phyloP scores from a whole-genome alignment of 176 grass and related monocot species.

The Ensete ventricosum region DNA sequence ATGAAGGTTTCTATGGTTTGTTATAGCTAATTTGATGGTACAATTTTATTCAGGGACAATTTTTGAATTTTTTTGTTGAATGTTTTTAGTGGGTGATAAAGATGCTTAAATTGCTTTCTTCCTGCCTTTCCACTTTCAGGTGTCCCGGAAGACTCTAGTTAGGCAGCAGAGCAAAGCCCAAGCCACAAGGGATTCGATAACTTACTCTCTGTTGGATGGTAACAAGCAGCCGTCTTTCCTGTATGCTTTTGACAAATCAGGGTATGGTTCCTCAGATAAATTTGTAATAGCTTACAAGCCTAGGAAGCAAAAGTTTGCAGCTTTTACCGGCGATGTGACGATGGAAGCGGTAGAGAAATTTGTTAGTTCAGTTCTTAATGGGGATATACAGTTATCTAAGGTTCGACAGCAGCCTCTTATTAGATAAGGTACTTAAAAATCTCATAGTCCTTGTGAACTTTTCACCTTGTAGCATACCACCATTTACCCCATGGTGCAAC shows the following conservation, averaged over 20 bases:
- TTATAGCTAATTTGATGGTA: background rate
- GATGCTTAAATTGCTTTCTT: background rate
- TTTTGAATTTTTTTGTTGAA: background rate
- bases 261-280: slow-evolving; percentile 39
- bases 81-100: background rate
- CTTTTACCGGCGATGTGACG: slow-evolving; percentile 33
- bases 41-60: background rate
- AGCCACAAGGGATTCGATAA: slow-evolving; percentile 30
- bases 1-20: background rate
- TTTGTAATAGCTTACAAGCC: slow-evolving; percentile 81
- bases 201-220: slow-evolving; percentile 55
- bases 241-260: slow-evolving; percentile 50
- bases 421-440: slow-evolving; percentile 18
- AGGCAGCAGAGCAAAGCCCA: slow-evolving; percentile 35
- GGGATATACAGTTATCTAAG: slow-evolving; percentile 50
- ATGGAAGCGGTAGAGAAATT: slow-evolving; percentile 74
- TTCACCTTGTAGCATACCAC: too few relatives aligned
- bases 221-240: slow-evolving; percentile 55
- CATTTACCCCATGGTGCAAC: too few relatives aligned
- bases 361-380: slow-evolving; percentile 66
- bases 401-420: slow-evolving; percentile 44
- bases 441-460: too few relatives aligned
- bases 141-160: slow-evolving; percentile 74
- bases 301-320: slow-evolving; percentile 43
- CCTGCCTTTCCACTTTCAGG: slow-evolving; percentile 34